Evolutionary conservation across 495 filamentous ascomycete genomes (phyloP).

Genomic region (Chaetomidium leptoderma): DNA sequence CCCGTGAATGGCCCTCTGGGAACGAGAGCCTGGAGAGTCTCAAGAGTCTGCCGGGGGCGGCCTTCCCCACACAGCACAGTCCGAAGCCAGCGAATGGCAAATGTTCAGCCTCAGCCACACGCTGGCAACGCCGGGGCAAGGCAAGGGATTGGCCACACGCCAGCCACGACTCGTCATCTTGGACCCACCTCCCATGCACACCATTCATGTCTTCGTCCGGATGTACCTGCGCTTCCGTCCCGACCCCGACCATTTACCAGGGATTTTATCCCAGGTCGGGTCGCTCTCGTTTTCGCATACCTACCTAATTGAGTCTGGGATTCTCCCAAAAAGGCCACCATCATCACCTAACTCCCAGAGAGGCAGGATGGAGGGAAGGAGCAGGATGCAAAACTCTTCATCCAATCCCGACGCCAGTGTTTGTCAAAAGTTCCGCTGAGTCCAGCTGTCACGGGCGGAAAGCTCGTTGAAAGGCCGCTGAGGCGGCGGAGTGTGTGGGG

Average conservation of each 20-base stretch:
- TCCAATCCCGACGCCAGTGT: no score
- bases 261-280: no score
- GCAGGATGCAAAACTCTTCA: no score
- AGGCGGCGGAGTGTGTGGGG: slow-evolving; percentile 25
- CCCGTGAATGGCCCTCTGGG: no score
- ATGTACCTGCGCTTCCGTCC: background rate
- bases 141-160: background rate
- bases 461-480: slow-evolving; percentile 4
- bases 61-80: slow-evolving; percentile 5
- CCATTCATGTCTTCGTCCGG: no score
- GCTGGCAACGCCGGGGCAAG: background rate
- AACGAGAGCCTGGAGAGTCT: background rate
- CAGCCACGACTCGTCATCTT: slow-evolving; percentile 24
- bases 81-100: slow-evolving; percentile 1
- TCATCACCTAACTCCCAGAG: no score
- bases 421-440: background rate
- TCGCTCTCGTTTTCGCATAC: no score
- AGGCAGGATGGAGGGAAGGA: no score
- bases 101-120: slow-evolving; percentile 10
- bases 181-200: background rate
- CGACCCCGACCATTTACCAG: background rate
- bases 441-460: background rate
- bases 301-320: no score
- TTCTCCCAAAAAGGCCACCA: no score
- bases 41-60: background rate